A percentile compares a stretch with the other conserved stretches of the same genome.
Conservation (phyloP, 306 rosid species). For the Begonia peltatifolia region DNA sequence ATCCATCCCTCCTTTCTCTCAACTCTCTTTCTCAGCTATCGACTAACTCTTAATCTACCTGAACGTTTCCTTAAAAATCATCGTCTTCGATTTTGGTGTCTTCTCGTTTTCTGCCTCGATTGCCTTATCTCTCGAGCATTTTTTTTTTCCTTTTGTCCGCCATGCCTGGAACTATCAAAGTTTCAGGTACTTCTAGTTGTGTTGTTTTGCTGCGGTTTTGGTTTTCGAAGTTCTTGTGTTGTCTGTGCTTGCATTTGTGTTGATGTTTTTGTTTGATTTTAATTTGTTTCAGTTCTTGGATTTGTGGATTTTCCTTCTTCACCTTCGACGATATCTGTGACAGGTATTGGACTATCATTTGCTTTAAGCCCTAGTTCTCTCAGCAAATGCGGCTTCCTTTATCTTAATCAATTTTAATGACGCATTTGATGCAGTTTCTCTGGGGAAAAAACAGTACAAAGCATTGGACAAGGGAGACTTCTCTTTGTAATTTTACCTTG, state of each 20-base stretch:
- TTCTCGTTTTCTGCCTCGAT: not conserved
- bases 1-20: constrained; percentile 13
- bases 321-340: constrained; percentile 42
- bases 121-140: constrained; percentile 1
- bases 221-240: not conserved
- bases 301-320: constrained; percentile 45
- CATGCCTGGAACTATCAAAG: constrained; percentile 87
- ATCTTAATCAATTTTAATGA: not conserved
- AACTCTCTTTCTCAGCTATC: too few relatives aligned
- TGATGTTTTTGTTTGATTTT: constrained; percentile 3
- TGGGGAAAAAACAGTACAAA: constrained; percentile 61
- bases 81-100: not conserved
- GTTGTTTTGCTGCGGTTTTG: constrained; percentile 12
- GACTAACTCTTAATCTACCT: constrained; percentile 5
- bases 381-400: not conserved
- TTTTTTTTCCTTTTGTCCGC: constrained; percentile 12
- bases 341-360: constrained; percentile 26
- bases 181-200: constrained; percentile 47
- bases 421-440: constrained; percentile 48
- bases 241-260: not conserved
- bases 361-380: not conserved
- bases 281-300: constrained; percentile 40
- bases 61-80: not conserved
- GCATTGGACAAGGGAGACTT: constrained; percentile 54
- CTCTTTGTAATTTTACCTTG: constrained; percentile 45